A percentile compares a stretch with the other conserved stretches of the same genome.
These are phyloP conservation scores for Davidsoniella australis DNA, from an alignment of 2,329 filamentous ascomycete genomes.

Conservation along the genomic window DNA sequence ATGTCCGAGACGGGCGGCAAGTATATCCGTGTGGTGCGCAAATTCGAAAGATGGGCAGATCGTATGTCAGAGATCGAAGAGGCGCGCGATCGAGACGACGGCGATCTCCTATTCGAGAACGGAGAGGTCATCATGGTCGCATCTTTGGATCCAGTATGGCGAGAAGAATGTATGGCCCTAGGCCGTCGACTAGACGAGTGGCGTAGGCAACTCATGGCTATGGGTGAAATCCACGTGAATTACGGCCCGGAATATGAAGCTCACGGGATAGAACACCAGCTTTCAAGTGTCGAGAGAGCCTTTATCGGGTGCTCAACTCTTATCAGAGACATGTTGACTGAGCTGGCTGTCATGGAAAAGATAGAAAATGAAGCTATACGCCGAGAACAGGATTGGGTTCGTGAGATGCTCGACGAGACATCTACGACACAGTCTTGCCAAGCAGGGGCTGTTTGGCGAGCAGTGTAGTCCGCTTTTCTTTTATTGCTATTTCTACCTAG, in stretches of 20 bases:
- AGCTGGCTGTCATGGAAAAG: slow-evolving; percentile 43
- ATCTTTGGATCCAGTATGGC: slow-evolving; percentile 40
- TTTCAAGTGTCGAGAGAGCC: slow-evolving; percentile 28
- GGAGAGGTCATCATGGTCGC: slow-evolving; percentile 32
- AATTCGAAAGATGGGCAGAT: slow-evolving; percentile 43
- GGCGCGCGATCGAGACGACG: slow-evolving; percentile 23
- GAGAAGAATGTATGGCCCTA: slow-evolving; percentile 36
- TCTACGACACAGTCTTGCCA: slow-evolving; percentile 19
- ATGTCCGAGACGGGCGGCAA: slow-evolving; percentile 38
- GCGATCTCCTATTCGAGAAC: slow-evolving; percentile 20
- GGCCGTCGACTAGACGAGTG: slow-evolving; percentile 37
- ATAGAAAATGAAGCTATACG: slow-evolving; percentile 40
- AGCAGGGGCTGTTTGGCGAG: slow-evolving; percentile 33
- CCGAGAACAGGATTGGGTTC: slow-evolving; percentile 43
- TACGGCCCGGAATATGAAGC: background rate
- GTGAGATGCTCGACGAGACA: slow-evolving; percentile 30
- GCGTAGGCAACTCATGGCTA: slow-evolving; percentile 28
- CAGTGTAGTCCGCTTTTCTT: slow-evolving; percentile 15
- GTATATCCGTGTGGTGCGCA: slow-evolving; percentile 35
- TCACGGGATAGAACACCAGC: slow-evolving; percentile 3
- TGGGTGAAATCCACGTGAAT: slow-evolving; percentile 21
- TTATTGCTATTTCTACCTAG: too few relatives aligned
- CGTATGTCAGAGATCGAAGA: slow-evolving; percentile 29
- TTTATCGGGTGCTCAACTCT: slow-evolving; percentile 31
- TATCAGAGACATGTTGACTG: slow-evolving; percentile 42